Conservation (phyloP, 441 rosid genomes). For the Pelargonium cotyledonis region DNA sequence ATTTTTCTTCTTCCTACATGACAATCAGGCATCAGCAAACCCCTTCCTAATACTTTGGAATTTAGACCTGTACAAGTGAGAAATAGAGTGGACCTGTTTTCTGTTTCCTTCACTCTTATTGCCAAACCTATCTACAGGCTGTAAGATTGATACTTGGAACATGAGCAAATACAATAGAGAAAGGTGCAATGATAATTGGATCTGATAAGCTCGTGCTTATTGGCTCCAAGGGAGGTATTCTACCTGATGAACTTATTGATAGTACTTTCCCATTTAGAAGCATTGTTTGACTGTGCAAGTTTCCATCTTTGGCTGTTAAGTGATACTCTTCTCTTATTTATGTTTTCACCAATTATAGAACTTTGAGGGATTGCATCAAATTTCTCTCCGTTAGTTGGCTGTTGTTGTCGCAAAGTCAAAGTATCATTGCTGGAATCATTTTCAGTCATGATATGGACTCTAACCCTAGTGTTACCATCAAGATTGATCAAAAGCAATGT, state of each 20-base stretch:
- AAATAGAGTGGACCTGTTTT: not conserved
- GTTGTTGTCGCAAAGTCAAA: conserved; percentile 25
- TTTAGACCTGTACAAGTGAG: not conserved
- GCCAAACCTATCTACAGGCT: conserved; percentile 42
- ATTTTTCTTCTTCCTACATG: not conserved
- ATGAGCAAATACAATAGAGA: conserved; percentile 67
- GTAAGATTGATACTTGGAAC: conserved; percentile 45
- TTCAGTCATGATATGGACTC: conserved; percentile 29
- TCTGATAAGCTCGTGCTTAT: conserved; percentile 33
- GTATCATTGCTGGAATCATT: conserved; percentile 36
- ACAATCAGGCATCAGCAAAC: too few relatives aligned
- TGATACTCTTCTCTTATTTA: conserved; percentile 88
- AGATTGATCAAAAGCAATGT: conserved; percentile 67
- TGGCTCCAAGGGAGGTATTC: conserved; percentile 61
- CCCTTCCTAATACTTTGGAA: not conserved
- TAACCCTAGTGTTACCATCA: conserved; percentile 38
- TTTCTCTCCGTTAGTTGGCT: conserved; percentile 22
- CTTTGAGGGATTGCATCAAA: conserved; percentile 22
- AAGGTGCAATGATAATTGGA: conserved; percentile 56
- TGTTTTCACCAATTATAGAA: conserved; percentile 20
- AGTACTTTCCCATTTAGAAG: conserved; percentile 66
- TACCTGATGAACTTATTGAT: conserved; percentile 49
- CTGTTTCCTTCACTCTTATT: not conserved
- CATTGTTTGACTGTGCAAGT: conserved; percentile 74
- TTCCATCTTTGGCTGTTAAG: conserved; percentile 67